Conservation (phyloP, 1,139 yeast genomes). For the Taiozyma sp. region DNA sequence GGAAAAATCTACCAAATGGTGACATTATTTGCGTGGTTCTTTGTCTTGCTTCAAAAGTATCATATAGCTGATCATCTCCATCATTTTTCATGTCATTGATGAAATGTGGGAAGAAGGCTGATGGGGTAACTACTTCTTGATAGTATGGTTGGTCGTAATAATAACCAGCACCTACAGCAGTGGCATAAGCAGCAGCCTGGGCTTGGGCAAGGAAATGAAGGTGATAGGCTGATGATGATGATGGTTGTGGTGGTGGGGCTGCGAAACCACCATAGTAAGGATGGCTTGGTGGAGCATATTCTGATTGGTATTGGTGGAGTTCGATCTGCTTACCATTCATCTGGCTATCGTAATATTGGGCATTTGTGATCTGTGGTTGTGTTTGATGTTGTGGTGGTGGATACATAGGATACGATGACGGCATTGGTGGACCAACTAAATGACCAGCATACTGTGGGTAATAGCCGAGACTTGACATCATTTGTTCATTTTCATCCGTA, state of each 20-base stretch:
- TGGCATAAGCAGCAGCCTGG: slow-evolving; percentile 2
- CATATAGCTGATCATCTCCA: slow-evolving; percentile 20
- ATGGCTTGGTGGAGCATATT: slow-evolving; percentile 4
- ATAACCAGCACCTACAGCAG: slow-evolving; percentile 19
- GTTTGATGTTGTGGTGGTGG: slow-evolving; percentile 10
- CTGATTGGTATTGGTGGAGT: slow-evolving; percentile 6
- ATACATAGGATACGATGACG: neutral
- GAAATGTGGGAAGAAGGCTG: slow-evolving; percentile 4
- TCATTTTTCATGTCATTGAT: slow-evolving; percentile 5
- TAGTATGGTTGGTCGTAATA: slow-evolving; percentile 21
- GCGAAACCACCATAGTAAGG: slow-evolving; percentile 5
- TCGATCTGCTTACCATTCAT: slow-evolving; percentile 16
- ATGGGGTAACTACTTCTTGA: neutral
- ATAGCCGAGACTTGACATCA: slow-evolving; percentile 10
- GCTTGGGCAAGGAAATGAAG: neutral
- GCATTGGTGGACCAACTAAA: neutral
- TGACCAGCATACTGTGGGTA: slow-evolving; percentile 4
- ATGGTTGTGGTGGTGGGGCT: neutral
- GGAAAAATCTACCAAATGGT: slow-evolving; percentile 27
- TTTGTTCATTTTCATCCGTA: slow-evolving; percentile 7
- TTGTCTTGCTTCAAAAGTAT: slow-evolving; percentile 6
- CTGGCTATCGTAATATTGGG: slow-evolving; percentile 26
- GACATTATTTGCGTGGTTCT: slow-evolving; percentile 14
- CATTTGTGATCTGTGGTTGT: slow-evolving; percentile 26
- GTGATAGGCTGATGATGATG: neutral